Conservation (phyloP, 2,329 filamentous ascomycete genomes). For the Ophiostoma tasmaniense region DNA sequence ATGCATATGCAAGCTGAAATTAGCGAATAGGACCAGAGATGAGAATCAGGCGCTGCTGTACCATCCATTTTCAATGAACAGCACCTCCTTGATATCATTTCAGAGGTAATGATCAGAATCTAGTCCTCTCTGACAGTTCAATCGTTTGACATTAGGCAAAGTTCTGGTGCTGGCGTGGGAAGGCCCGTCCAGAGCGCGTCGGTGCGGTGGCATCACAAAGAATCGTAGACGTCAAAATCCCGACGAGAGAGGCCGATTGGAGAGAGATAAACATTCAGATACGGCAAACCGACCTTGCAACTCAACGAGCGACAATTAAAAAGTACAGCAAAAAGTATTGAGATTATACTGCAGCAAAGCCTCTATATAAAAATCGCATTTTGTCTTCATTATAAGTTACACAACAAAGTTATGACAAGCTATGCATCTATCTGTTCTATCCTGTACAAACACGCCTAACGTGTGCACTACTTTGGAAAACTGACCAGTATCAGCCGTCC, state of each 20-base stretch:
- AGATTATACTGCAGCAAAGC: background rate
- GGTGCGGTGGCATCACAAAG: background rate
- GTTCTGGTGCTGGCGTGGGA: background rate
- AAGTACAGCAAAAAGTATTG: background rate
- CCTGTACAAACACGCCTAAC: too few species aligned
- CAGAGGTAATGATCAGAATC: background rate
- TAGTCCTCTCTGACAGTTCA: background rate
- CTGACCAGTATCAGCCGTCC: too few species aligned
- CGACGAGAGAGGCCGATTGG: background rate
- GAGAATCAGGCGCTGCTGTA: background rate
- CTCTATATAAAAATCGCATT: too few species aligned
- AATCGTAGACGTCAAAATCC: background rate
- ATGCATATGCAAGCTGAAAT: slow-evolving; percentile 15
- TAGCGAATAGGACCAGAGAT: background rate
- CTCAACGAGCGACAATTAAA: background rate
- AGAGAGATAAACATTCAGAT: background rate
- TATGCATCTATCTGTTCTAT: too few species aligned
- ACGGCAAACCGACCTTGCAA: background rate
- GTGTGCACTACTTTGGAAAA: too few species aligned
- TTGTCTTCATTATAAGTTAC: too few species aligned
- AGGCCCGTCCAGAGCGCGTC: background rate
- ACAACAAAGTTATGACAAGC: too few species aligned
- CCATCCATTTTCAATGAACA: background rate
- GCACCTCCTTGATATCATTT: background rate
- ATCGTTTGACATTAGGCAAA: background rate